These are phyloP conservation scores for Fraxinus excelsior DNA, from an alignment of 257 asterid species.

Conservation along the genomic window DNA sequence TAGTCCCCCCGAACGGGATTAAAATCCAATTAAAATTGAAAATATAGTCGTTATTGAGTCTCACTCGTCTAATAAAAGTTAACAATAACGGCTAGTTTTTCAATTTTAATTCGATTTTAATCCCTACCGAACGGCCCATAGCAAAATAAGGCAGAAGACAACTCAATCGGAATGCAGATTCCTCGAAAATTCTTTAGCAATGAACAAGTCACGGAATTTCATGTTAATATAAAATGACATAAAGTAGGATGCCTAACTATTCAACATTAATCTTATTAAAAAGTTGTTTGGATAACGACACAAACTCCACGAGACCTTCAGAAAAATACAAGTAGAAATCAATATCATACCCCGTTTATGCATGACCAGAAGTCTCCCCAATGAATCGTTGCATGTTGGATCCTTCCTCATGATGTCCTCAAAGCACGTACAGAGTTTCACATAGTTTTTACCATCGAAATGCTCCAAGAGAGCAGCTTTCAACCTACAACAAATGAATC, in stretches of 20 bases:
- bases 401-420: conserved; percentile 81
- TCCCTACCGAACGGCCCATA: too few relatives aligned
- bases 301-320: conserved; percentile 1
- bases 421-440: conserved; percentile 46
- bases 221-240: not conserved
- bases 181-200: not conserved
- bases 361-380: conserved; percentile 63
- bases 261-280: not conserved
- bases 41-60: too few relatives aligned
- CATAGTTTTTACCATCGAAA: conserved; percentile 56
- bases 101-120: too few relatives aligned
- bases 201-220: not conserved
- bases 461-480: conserved; percentile 71
- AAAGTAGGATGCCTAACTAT: conserved; percentile 28
- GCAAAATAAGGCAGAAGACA: too few relatives aligned
- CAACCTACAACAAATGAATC: conserved; percentile 49
- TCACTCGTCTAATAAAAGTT: too few relatives aligned
- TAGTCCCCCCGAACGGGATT: too few relatives aligned
- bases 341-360: conserved; percentile 62
- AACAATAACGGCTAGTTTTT: too few relatives aligned
- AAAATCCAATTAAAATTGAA: too few relatives aligned
- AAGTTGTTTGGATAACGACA: conserved; percentile 13
- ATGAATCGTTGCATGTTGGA: conserved; percentile 71
- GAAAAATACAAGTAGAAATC: conserved; percentile 18
- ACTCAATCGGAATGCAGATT: too few relatives aligned